Percentiles rank a stretch among this genome's conserved stretches.
phyloP scores from a whole-genome alignment of 2,329 filamentous ascomycete species.

The Colletotrichum filicis region DNA sequence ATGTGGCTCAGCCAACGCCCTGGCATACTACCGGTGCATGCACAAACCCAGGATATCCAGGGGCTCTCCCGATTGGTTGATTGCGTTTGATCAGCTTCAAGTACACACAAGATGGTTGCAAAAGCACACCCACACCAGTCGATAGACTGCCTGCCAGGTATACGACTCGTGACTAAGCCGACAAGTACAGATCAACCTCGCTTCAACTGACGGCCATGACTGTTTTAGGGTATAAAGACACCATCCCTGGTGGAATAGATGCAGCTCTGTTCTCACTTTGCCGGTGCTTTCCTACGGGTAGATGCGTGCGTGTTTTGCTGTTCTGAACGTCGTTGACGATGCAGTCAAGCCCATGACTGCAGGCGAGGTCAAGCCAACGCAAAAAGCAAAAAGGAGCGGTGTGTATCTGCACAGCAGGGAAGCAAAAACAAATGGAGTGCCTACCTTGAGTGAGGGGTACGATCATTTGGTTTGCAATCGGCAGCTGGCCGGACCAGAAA shows the following conservation, averaged over 20 bases:
- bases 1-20: not conserved
- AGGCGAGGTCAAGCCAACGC: not conserved
- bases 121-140: not conserved
- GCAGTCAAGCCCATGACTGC: not conserved
- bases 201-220: not conserved
- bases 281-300: too few relatives aligned
- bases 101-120: not conserved
- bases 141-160: too few relatives aligned
- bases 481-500: not conserved
- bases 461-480: not conserved
- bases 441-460: too few relatives aligned
- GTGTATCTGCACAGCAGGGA: not conserved
- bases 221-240: not conserved
- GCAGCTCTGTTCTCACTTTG: not conserved
- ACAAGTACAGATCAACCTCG: not conserved
- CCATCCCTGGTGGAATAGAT: fast-evolving
- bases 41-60: too few relatives aligned
- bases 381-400: not conserved
- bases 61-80: not conserved
- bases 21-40: not conserved
- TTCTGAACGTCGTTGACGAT: not conserved
- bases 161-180: not conserved
- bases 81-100: not conserved
- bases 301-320: not conserved
- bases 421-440: not conserved